Evolutionary conservation across 2,329 filamentous ascomycete species (phyloP).

Genomic region (Penicillium sp.): DNA sequence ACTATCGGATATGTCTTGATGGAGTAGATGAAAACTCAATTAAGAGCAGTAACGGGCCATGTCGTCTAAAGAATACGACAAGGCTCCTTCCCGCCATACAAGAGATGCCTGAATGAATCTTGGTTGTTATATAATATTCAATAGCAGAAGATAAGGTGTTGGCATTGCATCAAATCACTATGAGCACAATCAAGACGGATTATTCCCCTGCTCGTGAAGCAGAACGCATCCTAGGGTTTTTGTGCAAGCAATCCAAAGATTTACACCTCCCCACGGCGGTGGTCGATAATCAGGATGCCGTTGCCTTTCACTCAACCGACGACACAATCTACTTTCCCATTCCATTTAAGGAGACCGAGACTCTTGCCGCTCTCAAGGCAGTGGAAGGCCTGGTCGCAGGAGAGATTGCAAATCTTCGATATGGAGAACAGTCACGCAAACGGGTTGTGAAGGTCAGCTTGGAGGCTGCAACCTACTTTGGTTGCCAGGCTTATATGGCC

Average conservation of each 20-base stretch:
- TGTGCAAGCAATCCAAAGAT: slow-evolving; percentile 33
- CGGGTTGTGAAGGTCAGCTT: slow-evolving; percentile 33
- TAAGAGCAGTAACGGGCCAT: background rate
- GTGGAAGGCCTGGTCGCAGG: slow-evolving; percentile 58
- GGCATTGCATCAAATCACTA: background rate
- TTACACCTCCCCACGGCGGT: slow-evolving; percentile 31
- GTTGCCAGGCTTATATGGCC: slow-evolving; percentile 40
- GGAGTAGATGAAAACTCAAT: background rate
- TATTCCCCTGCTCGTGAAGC: slow-evolving; percentile 36
- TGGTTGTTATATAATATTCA: background rate
- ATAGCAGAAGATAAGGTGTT: background rate
- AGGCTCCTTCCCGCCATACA: background rate
- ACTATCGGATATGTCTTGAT: background rate
- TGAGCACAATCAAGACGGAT: slow-evolving; percentile 15
- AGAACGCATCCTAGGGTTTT: slow-evolving; percentile 32
- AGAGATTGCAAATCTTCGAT: slow-evolving; percentile 55
- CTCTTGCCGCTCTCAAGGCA: slow-evolving; percentile 54
- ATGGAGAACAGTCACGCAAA: slow-evolving; percentile 39
- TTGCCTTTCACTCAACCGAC: slow-evolving; percentile 34
- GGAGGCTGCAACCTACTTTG: slow-evolving; percentile 38
- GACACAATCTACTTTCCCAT: slow-evolving; percentile 39
- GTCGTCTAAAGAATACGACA: background rate
- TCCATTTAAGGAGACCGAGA: slow-evolving; percentile 53
- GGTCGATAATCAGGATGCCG: slow-evolving; percentile 27
- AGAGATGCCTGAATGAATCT: too few species aligned